Conservation (phyloP, 2,329 filamentous ascomycete genomes). For the Epicoccum sorghinum region DNA sequence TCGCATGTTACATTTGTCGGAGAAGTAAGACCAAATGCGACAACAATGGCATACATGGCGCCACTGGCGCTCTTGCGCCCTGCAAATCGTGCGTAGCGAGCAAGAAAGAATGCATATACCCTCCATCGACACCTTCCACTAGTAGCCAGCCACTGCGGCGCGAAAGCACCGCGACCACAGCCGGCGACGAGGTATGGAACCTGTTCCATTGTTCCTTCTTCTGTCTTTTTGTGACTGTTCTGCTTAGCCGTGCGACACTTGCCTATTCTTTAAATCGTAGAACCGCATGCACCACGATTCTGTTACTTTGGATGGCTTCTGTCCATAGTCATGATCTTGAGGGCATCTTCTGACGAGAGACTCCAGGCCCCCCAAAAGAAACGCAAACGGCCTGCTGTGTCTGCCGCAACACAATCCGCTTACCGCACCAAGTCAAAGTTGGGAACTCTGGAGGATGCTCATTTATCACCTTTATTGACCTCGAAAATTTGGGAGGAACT, state of each 20-base stretch:
- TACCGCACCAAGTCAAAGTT: constrained; percentile 55
- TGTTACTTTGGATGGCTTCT: too few species aligned
- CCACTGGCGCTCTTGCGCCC: constrained; percentile 48
- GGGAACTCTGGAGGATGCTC: constrained; percentile 59
- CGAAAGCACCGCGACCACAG: constrained; percentile 37
- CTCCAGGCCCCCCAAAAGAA: constrained; percentile 26
- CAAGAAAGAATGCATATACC: constrained; percentile 75
- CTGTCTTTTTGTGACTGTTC: background rate
- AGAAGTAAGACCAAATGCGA: constrained; percentile 87
- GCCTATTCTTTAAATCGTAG: too few species aligned
- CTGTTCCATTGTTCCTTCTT: background rate
- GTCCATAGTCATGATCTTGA: too few species aligned
- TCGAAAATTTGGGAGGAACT: constrained; percentile 71
- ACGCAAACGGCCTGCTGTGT: constrained; percentile 48
- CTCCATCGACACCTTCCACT: constrained; percentile 53
- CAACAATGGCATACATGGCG: constrained; percentile 70
- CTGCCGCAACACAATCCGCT: constrained; percentile 40
- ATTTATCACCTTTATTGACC: constrained; percentile 68
- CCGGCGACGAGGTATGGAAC: constrained; percentile 31
- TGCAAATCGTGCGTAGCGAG: constrained; percentile 78
- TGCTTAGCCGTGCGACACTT: background rate
- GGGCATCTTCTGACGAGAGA: background rate
- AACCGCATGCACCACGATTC: too few species aligned
- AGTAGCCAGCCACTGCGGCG: constrained; percentile 49
- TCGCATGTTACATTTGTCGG: constrained; percentile 77